These are phyloP conservation scores for Tephrocybe sp. DNA, from an alignment of 768 basidiomycete genomes.

Conservation along the genomic window DNA sequence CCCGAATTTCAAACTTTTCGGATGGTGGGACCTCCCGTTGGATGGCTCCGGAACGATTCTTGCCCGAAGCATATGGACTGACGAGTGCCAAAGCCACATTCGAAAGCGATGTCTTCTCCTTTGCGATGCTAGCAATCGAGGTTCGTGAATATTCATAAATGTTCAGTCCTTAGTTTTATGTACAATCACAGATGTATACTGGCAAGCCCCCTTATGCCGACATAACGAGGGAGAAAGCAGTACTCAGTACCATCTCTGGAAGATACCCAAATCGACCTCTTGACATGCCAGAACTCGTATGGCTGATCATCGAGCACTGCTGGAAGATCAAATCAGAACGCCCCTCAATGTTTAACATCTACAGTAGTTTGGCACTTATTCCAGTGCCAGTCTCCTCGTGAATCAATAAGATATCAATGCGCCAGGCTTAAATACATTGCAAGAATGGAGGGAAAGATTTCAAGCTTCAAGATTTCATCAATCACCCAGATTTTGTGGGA, in stretches of 20 bases:
- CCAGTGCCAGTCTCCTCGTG: too few species aligned
- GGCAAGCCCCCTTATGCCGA: conserved; percentile 4
- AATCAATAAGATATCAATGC: too few species aligned
- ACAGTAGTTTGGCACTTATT: conserved; percentile 10
- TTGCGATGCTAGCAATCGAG: conserved; percentile 24
- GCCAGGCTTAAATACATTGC: too few species aligned
- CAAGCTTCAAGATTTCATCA: too few species aligned
- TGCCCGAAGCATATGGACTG: conserved; percentile 14
- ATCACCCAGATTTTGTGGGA: too few species aligned
- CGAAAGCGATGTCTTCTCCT: conserved; percentile 28
- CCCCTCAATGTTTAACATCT: conserved; percentile 3
- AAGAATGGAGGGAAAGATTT: too few species aligned
- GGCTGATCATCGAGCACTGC: conserved; percentile 6
- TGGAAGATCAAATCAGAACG: conserved; percentile 7
- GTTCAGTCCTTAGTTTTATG: neutral
- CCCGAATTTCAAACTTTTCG: conserved; percentile 12
- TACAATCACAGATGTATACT: conserved; percentile 4
- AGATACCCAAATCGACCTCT: conserved; percentile 6
- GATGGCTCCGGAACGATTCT: conserved; percentile 29
- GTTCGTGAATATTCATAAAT: conserved; percentile 1
- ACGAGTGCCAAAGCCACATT: conserved; percentile 19
- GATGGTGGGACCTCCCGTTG: conserved; percentile 26
- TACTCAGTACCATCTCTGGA: neutral
- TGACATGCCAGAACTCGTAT: conserved; percentile 6
- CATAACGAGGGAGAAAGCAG: neutral